Base-by-base conservation (phyloP, 2,329 filamentous ascomycete genomes). In the Colletotrichum brevisporum region DNA sequence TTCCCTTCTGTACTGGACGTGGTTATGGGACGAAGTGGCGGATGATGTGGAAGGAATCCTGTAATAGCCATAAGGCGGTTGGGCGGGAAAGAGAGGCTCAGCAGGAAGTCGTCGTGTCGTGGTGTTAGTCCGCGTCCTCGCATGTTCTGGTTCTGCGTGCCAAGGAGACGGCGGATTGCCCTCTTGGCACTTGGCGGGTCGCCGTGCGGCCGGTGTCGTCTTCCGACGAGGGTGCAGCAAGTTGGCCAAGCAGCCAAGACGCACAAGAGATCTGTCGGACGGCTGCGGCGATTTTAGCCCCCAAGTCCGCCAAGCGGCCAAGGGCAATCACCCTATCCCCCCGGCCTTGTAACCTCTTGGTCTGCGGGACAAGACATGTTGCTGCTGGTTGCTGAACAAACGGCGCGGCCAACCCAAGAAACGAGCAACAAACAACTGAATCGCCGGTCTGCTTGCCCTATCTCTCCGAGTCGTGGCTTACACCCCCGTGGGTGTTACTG, bases 131-230 rank as follows among this genome's bases (percentile, higher is more conserved):
- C 47, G n/a, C n/a, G 21, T 50, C 26, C 47, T 50, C 47, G 45
- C 47, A 50, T 50, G 15, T 48, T n/a, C 45, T 48, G 45, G 16
- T 52, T 52, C 48, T 31, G 59, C 36, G 66, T 43, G 51, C 51
- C 67, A 62, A 57, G 52, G 52, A 21, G 63, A 43, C 51, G 41
- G 56, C 55, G 41, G 56, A 36, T 67, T 67, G 4, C 27, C 63
- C 43, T 57, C 67, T 70, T 70, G 67, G 67, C 67, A 24, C 41
- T 63, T 63, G 64, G 52, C 67, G 64, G 67, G 58, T 63, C 63
- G 62, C 50, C 56, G 62, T 57, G 36, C 21, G 67, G 55, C 63
- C 63, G 63, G 67, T 69, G 56, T 69, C 67, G 67, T 67, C 55
- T 67, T 61, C 43, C 31, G 67, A 43, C 65, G 24, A 53, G 51